A percentile compares a stretch with the other conserved stretches of the same genome.
Evolutionary conservation across 768 basidiomycete species (phyloP).

Genomic region (Collybia sp.): DNA sequence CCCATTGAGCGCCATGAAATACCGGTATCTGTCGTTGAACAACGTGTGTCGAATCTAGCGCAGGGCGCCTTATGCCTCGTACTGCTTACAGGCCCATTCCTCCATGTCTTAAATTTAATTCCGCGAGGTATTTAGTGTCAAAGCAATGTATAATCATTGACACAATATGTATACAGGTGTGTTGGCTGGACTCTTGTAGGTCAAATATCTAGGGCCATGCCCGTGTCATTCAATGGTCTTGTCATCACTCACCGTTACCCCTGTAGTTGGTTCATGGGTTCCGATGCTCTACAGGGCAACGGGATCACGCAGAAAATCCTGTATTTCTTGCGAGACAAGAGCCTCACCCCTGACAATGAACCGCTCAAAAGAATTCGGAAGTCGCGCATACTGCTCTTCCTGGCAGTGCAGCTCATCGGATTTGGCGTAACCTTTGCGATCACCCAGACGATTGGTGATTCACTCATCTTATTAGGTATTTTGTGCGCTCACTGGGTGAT

Average conservation of each 20-base stretch:
- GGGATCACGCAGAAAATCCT: slow-evolving; percentile 81
- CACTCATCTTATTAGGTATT: slow-evolving; percentile 27
- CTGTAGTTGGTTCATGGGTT: slow-evolving; percentile 87
- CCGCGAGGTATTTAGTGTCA: slow-evolving; percentile 49
- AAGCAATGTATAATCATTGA: background rate
- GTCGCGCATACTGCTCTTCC: slow-evolving; percentile 67
- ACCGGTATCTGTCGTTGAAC: slow-evolving; percentile 80
- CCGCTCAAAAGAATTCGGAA: slow-evolving; percentile 74
- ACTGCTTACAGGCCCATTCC: slow-evolving; percentile 75
- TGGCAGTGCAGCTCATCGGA: slow-evolving; percentile 70
- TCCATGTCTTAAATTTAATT: slow-evolving; percentile 75
- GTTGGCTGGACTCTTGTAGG: slow-evolving; percentile 83
- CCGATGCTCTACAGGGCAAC: slow-evolving; percentile 72
- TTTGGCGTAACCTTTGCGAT: slow-evolving; percentile 90
- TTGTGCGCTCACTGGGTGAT: slow-evolving; percentile 3
- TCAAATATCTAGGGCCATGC: slow-evolving; percentile 8
- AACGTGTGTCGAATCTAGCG: slow-evolving; percentile 86
- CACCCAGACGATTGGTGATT: slow-evolving; percentile 78
- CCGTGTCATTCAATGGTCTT: background rate
- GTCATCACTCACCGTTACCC: background rate
- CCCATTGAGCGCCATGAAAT: slow-evolving; percentile 31
- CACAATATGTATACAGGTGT: slow-evolving; percentile 37
- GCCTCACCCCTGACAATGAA: slow-evolving; percentile 57
- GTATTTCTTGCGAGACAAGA: slow-evolving; percentile 71
- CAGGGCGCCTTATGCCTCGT: slow-evolving; percentile 80